Evolutionary conservation across 73 alveolate genomes (phyloP).

Genomic region (Blepharisma stoltei): DNA sequence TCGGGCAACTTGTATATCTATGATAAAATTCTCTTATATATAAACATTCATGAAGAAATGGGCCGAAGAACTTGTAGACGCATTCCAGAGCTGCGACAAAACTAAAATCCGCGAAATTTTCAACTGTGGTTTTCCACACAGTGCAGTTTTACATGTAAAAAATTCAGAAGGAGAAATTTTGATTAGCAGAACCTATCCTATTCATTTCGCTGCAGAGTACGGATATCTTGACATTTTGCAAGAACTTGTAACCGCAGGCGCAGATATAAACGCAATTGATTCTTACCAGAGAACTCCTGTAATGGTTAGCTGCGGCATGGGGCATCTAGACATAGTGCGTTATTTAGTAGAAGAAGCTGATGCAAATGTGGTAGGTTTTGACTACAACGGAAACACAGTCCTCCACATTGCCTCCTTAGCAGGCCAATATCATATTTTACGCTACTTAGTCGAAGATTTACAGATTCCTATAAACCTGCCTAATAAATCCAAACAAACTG

Average conservation of each 20-base stretch:
- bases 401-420: slow-evolving; percentile 11
- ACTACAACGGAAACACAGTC: slow-evolving; percentile 25
- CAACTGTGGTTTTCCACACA: slow-evolving; percentile 3
- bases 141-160: background rate
- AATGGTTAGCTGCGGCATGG: slow-evolving; percentile 1
- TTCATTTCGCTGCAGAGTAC: slow-evolving; percentile 3
- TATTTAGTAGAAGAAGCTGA: background rate
- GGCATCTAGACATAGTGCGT: background rate
- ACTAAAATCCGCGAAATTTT: background rate
- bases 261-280: background rate
- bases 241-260: background rate
- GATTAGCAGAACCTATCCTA: background rate
- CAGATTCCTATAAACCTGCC: background rate
- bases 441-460: background rate
- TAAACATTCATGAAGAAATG: slow-evolving; percentile 4
- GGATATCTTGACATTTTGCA: background rate
- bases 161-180: background rate
- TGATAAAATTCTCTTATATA: too few relatives aligned
- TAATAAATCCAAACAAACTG: background rate
- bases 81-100: background rate
- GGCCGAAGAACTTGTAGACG: background rate
- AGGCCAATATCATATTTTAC: background rate
- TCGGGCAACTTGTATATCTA: too few relatives aligned
- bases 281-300: slow-evolving; percentile 17
- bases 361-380: background rate